Base-by-base conservation (phyloP, 177 flowering plant genomes). In the Tripterygium wilfordii region DNA sequence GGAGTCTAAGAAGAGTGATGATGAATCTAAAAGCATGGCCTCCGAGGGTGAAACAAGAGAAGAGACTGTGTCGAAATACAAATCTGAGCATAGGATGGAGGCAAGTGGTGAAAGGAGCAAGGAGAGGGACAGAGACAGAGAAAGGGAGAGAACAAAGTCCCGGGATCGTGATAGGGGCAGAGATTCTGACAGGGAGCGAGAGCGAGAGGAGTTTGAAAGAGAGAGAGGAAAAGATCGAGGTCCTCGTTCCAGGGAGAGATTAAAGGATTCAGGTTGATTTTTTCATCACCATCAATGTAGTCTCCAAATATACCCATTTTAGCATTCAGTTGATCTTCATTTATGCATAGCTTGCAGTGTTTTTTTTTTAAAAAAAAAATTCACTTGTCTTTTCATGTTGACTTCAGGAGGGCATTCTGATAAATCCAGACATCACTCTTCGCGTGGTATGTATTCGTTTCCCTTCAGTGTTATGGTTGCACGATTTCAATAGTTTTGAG, bases 181-280 rank as follows among this genome's bases (percentile, higher is more conserved):
- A 48, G 84, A 78, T 40, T 71, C 83, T 62, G 81, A 76, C 46
- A 57, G 70, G 63, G 87, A 82, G 36, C 61, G 94, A 38, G 96
- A 83, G 21, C 65, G 85, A 27, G 87, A 80, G 8, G 91, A 82
- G 17, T 20, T 28, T 15, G 88, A 77, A 20, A 69, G 86, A n/a
- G n/a, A n/a, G n/a, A n/a, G n/a, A 58, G 92, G 78, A 10, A 81
- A 63, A 49, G 95, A 81, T 22, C 66, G 82, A 65, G 60, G 72
- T 53, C 83, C 70, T 55, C 85, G 88, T 18, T 75, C 84, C 14
- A 85, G 75, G 66, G 95, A 83, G 22, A 80, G 74, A 60, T 75
- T 63, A 26, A 77, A 68, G 52, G 80, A 74, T 49, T 69, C 74
- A 59, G 88, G 83, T 79, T 33, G 4, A 48, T 36, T n/a, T n/a